Percentiles rank a stretch among this genome's conserved stretches.
These are phyloP conservation scores for Chalciporus piperatus DNA, from an alignment of 768 basidiomycete species.

Conservation along the genomic window DNA sequence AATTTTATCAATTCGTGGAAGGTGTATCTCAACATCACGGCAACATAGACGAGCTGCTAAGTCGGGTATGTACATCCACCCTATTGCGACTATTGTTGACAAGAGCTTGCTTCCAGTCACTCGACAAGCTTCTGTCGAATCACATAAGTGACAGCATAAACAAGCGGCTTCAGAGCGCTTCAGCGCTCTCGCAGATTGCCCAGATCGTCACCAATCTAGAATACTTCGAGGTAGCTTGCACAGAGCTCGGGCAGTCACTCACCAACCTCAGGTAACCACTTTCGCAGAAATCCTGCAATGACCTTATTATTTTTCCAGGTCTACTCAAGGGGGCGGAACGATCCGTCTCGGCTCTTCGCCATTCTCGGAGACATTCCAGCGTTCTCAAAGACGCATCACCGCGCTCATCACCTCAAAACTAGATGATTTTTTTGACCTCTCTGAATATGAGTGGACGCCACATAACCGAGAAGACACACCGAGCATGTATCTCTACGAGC, in stretches of 20 bases:
- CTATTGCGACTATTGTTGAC: conserved; percentile 3
- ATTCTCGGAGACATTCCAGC: conserved; percentile 66
- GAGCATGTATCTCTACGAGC: conserved; percentile 92
- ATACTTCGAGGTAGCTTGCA: conserved; percentile 82
- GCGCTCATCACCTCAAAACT: conserved; percentile 86
- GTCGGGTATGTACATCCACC: conserved; percentile 54
- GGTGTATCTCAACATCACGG: conserved; percentile 90
- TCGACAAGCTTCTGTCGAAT: conserved; percentile 77
- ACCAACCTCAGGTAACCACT: conserved; percentile 69
- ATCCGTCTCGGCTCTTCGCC: conserved; percentile 66
- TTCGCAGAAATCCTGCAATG: not conserved
- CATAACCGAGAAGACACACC: conserved; percentile 66
- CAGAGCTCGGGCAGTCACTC: conserved; percentile 80
- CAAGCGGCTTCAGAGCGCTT: conserved; percentile 68
- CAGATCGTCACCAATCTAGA: conserved; percentile 93
- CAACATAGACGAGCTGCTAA: conserved; percentile 87
- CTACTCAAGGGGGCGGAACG: conserved; percentile 78
- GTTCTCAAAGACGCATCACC: conserved; percentile 74
- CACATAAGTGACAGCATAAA: conserved; percentile 76
- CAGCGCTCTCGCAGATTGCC: conserved; percentile 85
- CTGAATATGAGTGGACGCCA: conserved; percentile 94
- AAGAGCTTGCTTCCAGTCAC: conserved; percentile 50
- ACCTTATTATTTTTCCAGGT: conserved; percentile 41
- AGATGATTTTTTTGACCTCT: conserved; percentile 92
- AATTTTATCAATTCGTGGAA: conserved; percentile 95